Percentiles rank a stretch among this genome's conserved stretches.
Conservation (phyloP, 805 yeast genomes). For the Hanseniaspora guilliermondii region DNA sequence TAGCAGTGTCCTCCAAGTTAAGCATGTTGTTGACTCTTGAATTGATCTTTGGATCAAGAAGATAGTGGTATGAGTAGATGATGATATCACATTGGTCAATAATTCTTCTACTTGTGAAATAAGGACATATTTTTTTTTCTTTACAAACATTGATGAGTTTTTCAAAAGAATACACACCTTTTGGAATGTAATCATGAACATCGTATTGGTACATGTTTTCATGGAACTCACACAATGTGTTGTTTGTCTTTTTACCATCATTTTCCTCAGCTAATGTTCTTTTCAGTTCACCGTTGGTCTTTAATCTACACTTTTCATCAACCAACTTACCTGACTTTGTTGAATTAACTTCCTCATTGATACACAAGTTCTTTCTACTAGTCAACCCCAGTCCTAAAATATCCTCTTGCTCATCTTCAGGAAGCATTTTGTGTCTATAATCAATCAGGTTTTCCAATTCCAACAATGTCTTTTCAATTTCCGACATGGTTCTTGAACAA, state of each 20-base stretch:
- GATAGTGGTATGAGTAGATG: conserved; percentile 91
- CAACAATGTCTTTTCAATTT: conserved; percentile 90
- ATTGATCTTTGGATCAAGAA: conserved; percentile 92
- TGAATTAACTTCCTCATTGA: conserved; percentile 75
- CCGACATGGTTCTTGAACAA: conserved; percentile 99
- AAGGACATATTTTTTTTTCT: conserved; percentile 77
- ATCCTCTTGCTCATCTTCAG: conserved; percentile 60
- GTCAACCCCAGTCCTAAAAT: conserved; percentile 91
- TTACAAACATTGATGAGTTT: conserved; percentile 66
- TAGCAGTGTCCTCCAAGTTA: conserved; percentile 48
- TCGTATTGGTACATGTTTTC: conserved; percentile 79
- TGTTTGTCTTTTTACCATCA: conserved; percentile 32
- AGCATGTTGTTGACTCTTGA: conserved; percentile 87
- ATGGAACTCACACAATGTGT: conserved; percentile 69
- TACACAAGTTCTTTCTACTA: conserved; percentile 83
- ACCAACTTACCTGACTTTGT: conserved; percentile 86
- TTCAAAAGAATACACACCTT: conserved; percentile 92
- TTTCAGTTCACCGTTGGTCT: conserved; percentile 84
- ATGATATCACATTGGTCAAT: conserved; percentile 85
- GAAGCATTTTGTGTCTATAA: conserved; percentile 69
- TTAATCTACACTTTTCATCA: conserved; percentile 89
- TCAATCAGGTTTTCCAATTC: conserved; percentile 84
- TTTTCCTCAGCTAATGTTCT: conserved; percentile 49
- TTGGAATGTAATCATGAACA: conserved; percentile 78
- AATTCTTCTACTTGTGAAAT: conserved; percentile 96